phyloP scores from a whole-genome alignment of 805 yeast genomes.

The Yamadazyma scolyti region DNA sequence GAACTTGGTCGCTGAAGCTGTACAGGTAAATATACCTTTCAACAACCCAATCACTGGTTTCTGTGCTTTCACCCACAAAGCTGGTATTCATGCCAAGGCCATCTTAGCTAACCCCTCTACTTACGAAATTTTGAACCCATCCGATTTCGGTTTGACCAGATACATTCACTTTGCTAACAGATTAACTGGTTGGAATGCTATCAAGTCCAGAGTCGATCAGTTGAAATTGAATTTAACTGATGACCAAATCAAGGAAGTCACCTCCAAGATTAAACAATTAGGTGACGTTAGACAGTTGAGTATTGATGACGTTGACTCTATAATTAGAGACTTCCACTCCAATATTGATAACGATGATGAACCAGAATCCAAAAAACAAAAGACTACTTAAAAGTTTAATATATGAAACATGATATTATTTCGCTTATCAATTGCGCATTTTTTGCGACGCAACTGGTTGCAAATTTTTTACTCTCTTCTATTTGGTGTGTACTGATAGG shows the following conservation, averaged over 20 bases:
- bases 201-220: slow-evolving; percentile 97
- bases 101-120: slow-evolving; percentile 97
- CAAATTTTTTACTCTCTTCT: too few relatives aligned
- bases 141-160: slow-evolving; percentile 93
- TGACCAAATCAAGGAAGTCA: slow-evolving; percentile 92
- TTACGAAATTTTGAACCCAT: slow-evolving; percentile 93
- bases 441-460: too few relatives aligned
- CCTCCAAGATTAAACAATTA: slow-evolving; percentile 84
- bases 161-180: slow-evolving; percentile 98
- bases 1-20: slow-evolving; percentile 94
- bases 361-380: slow-evolving; percentile 50
- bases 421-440: too few relatives aligned
- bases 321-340: slow-evolving; percentile 83
- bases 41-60: slow-evolving; percentile 98
- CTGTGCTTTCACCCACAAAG: slow-evolving; percentile 99
- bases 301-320: slow-evolving; percentile 96
- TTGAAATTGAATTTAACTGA: slow-evolving; percentile 85
- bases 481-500: too few relatives aligned
- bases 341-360: slow-evolving; percentile 27
- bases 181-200: slow-evolving; percentile 98
- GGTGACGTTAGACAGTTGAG: slow-evolving; percentile 94
- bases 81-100: slow-evolving; percentile 99
- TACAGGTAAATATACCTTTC: slow-evolving; percentile 94
- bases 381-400: slow-evolving; percentile 12
- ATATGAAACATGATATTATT: too few relatives aligned